Base-by-base conservation (phyloP, 192 early-diverging fungal genomes). In the Coemansia sp. region DNA sequence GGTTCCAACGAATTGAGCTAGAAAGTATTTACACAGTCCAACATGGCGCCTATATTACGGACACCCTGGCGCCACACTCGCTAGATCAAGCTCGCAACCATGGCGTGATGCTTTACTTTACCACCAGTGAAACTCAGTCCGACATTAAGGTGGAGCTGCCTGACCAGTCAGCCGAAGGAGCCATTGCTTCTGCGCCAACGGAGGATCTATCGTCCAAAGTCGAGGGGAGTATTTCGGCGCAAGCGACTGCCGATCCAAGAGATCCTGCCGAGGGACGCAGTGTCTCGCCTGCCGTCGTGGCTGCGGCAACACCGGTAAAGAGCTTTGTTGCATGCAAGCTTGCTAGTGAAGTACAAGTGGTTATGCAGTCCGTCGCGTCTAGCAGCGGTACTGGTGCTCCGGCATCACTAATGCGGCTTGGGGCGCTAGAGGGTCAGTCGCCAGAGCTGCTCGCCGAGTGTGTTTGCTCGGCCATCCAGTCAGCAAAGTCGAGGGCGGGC, bases 1-100 rank as follows among this genome's bases (percentile, higher is more conserved):
- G 89, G 74, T 89, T 89, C 55, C 74, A 84, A 60, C 69, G 88
- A 38, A 70, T 92, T 30, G 87, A 78, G 29, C 71, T 92, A 7
- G 73, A 82, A 18, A 81, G 80, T 34, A 82, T 92, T 38, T 65
- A 67, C 4, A 68, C 72, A 3, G 79, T 92, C 34, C 86, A 87
- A 47, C 80, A 88, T 64, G 90, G 88, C n/a, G 68, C 71, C 0
- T 76, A 76, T 45, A 71, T 82, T 3, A 82, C 80, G 2, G 74
- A 76, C 10, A 76, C 71, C 7, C 67, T 64, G 35, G 65, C 75
- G 22, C 80, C 80, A 11, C 80, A 76, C 55, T 58, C 70, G 13
- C 39, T 82, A 40, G 80, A 82, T 62, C 58, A 71, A 0, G 34
- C 52, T 18, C 56, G 65, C 22, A 82, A 76, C 38, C 64, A 76